phyloP scores from a whole-genome alignment of 2,329 filamentous ascomycete species.

The Fusarium pseudocircinatum region DNA sequence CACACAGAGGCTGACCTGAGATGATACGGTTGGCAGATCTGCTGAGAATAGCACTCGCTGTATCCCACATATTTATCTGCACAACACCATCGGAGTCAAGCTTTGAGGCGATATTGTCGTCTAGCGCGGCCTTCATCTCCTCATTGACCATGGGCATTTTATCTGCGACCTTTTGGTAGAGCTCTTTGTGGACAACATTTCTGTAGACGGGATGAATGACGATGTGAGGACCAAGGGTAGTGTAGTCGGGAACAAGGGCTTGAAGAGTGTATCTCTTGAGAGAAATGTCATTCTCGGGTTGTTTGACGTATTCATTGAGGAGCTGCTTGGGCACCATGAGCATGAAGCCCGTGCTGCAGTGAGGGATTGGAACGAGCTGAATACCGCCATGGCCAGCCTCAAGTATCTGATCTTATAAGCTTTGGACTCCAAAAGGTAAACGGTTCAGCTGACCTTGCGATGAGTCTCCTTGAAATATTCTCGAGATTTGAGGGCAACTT shows the following conservation, averaged over 20 bases:
- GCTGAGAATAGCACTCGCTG: conserved; percentile 17
- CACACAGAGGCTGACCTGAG: conserved; percentile 21
- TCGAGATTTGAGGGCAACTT: conserved; percentile 13
- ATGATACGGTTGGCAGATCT: conserved; percentile 27
- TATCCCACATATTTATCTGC: conserved; percentile 27
- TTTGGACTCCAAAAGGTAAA: rapidly evolving
- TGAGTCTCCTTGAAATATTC: conserved; percentile 17
- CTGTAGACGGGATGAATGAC: conserved; percentile 26
- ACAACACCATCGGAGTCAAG: background rate
- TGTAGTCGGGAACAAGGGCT: conserved; percentile 20
- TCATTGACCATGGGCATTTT: conserved; percentile 25
- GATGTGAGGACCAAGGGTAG: conserved; percentile 16
- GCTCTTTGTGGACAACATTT: conserved; percentile 19
- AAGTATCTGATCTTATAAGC: background rate
- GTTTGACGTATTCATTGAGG: conserved; percentile 21
- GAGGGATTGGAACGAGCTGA: conserved; percentile 21
- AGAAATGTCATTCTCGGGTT: conserved; percentile 22
- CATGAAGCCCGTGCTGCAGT: conserved; percentile 24
- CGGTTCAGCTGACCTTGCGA: background rate
- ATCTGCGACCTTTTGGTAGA: conserved; percentile 18
- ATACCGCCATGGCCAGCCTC: conserved; percentile 14
- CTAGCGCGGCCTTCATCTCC: conserved; percentile 14
- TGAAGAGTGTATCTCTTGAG: conserved; percentile 25
- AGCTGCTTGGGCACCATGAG: conserved; percentile 24
- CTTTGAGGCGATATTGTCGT: conserved; percentile 15